These are phyloP conservation scores for Podospora sp. DNA, from an alignment of 495 filamentous ascomycete species.

Conservation along the genomic window DNA sequence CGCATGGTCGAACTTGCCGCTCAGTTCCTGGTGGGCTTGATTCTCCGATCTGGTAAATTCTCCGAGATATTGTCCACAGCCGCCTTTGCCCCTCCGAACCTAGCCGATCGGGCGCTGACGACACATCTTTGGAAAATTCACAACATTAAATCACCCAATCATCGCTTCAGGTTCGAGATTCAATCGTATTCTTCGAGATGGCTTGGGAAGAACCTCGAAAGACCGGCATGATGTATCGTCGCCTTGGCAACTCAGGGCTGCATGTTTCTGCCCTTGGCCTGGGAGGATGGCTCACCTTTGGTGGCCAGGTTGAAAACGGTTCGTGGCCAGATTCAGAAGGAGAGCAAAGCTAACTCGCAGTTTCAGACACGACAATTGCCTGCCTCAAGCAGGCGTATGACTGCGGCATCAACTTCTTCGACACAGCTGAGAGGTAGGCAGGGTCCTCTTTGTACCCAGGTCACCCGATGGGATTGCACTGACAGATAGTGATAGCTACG, in stretches of 20 bases:
- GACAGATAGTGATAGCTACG: slow-evolving; percentile 32
- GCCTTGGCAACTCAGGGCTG: slow-evolving; percentile 63
- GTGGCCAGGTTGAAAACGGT: slow-evolving; percentile 45
- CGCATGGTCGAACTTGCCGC: slow-evolving; percentile 4
- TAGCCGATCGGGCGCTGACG: neutral
- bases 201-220: slow-evolving; percentile 36
- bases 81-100: neutral
- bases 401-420: slow-evolving; percentile 64
- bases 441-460: neutral
- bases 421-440: slow-evolving; percentile 50
- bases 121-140: neutral
- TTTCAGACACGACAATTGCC: slow-evolving; percentile 55
- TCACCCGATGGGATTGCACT: slow-evolving; percentile 2
- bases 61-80: slow-evolving; percentile 27
- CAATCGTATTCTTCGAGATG: slow-evolving; percentile 23
- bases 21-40: neutral
- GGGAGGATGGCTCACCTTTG: slow-evolving; percentile 63
- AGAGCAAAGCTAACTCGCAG: neutral
- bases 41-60: slow-evolving; percentile 11
- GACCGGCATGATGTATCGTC: slow-evolving; percentile 52
- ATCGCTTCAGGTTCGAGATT: neutral
- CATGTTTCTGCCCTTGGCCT: slow-evolving; percentile 65
- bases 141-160: neutral
- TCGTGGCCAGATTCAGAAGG: neutral
- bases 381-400: slow-evolving; percentile 74